Conservation (phyloP, 495 filamentous ascomycete species). For the Penicillium arizonense region DNA sequence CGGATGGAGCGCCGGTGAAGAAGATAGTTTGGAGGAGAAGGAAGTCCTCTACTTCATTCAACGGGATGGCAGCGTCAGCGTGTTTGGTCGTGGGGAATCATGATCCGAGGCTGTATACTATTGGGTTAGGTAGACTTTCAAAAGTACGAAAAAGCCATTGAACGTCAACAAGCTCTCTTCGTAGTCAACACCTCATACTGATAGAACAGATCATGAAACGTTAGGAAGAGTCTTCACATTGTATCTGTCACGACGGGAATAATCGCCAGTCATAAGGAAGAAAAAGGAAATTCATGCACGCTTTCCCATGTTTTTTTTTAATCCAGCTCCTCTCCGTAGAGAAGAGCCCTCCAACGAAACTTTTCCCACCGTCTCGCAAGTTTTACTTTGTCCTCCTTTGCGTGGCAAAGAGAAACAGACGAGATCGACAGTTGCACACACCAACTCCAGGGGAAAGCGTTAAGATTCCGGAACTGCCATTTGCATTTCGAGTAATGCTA, state of each 20-base stretch:
- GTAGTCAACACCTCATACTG: slow-evolving; percentile 14
- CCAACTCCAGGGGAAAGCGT: slow-evolving; percentile 43
- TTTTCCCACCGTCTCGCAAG: slow-evolving; percentile 20
- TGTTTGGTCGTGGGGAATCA: slow-evolving; percentile 72
- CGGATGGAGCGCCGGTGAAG: slow-evolving; percentile 36
- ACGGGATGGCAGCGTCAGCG: slow-evolving; percentile 71
- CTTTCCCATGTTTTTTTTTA: slow-evolving; percentile 37
- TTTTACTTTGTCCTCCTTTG: slow-evolving; percentile 23
- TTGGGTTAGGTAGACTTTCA: slow-evolving; percentile 5
- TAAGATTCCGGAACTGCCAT: slow-evolving; percentile 40
- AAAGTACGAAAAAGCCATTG: background rate
- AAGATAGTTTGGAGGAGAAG: slow-evolving; percentile 49
- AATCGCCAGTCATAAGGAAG: slow-evolving; percentile 45
- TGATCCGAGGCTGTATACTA: slow-evolving; percentile 14
- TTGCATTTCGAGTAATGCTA: slow-evolving; percentile 36
- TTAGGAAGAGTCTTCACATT: slow-evolving; percentile 42
- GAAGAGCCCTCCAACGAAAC: slow-evolving; percentile 23
- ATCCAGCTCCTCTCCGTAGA: slow-evolving; percentile 19
- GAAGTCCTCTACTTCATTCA: slow-evolving; percentile 82
- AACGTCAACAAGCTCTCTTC: background rate
- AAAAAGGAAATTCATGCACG: slow-evolving; percentile 47
- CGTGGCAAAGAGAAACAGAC: slow-evolving; percentile 28
- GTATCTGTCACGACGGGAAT: slow-evolving; percentile 43
- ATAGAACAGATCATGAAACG: slow-evolving; percentile 28
- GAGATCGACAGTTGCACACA: slow-evolving; percentile 33